Percentiles rank a stretch among this genome's conserved stretches.
Evolutionary conservation across 177 flowering plant genomes (phyloP).

Genomic region (Telopea speciosissima): DNA sequence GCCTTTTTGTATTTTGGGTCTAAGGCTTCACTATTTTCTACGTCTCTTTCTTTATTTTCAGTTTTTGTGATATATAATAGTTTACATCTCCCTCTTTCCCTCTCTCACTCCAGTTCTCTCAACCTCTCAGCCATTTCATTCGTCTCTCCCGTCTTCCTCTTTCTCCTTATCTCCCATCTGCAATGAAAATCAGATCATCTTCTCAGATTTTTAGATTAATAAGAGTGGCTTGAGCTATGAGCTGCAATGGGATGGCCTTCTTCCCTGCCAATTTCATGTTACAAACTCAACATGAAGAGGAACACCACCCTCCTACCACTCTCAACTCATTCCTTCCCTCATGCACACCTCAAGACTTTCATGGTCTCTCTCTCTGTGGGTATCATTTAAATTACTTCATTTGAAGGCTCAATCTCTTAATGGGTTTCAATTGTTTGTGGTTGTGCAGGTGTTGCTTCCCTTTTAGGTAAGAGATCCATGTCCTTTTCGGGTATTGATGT

Average conservation of each 20-base stretch:
- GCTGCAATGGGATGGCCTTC: constrained; percentile 74
- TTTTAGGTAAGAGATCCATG: constrained; percentile 56
- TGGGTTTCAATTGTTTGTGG: constrained; percentile 2
- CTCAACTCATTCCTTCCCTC: constrained; percentile 45
- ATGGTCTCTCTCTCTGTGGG: constrained; percentile 29
- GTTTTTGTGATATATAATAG: neutral
- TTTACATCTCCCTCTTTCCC: constrained; percentile 2
- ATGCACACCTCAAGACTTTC: constrained; percentile 62
- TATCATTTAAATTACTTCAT: neutral
- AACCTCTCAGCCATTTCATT: neutral
- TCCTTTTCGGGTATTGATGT: constrained; percentile 47
- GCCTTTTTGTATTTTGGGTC: too few species aligned
- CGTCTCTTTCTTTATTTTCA: neutral
- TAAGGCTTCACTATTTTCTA: too few species aligned
- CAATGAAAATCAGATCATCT: constrained; percentile 5
- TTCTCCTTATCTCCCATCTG: neutral
- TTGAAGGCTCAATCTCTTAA: neutral
- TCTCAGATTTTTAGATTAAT: constrained; percentile 3
- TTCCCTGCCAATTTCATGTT: constrained; percentile 82
- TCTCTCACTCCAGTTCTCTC: constrained; percentile 4
- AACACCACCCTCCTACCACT: constrained; percentile 35
- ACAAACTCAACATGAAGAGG: constrained; percentile 47
- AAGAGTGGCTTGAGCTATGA: constrained; percentile 29
- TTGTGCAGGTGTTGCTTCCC: constrained; percentile 19
- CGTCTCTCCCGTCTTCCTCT: constrained; percentile 3